Conservation (phyloP, 163 green algal species). For the Botryococcus braunii region DNA sequence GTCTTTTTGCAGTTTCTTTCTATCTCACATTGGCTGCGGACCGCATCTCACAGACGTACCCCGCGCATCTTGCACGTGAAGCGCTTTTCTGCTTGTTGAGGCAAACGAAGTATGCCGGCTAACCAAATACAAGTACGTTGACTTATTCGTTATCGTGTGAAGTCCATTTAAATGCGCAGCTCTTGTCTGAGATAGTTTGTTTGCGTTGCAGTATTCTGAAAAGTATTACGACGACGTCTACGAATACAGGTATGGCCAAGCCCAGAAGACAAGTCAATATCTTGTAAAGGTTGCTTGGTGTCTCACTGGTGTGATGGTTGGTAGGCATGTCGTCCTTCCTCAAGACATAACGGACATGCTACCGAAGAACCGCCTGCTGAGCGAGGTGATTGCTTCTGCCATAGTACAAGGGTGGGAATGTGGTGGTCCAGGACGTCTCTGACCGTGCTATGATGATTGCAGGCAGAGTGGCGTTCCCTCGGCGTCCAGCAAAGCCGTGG, state of each 20-base stretch:
- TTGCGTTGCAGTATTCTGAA: slow-evolving; percentile 74
- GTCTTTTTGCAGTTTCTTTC: no score
- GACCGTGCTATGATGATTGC: no score
- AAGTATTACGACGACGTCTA: slow-evolving; percentile 94
- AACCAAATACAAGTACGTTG: slow-evolving; percentile 34
- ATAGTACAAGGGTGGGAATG: neutral
- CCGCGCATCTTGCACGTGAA: no score
- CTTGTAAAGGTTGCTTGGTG: no score
- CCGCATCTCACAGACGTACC: no score
- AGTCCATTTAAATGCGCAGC: neutral
- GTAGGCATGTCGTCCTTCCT: slow-evolving; percentile 87
- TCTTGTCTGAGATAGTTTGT: slow-evolving; percentile 1
- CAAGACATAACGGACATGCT: slow-evolving; percentile 74
- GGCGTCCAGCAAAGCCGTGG: slow-evolving; percentile 94
- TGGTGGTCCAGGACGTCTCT: no score
- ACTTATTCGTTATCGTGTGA: slow-evolving; percentile 8
- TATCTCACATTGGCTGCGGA: no score
- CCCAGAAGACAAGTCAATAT: neutral
- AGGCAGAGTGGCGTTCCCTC: slow-evolving; percentile 90
- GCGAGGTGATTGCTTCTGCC: neutral
- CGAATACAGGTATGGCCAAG: slow-evolving; percentile 79
- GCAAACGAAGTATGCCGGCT: slow-evolving; percentile 23
- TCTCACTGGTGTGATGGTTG: no score
- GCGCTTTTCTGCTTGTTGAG: no score
- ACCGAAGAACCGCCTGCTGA: slow-evolving; percentile 76